A percentile compares a stretch with the other conserved stretches of the same genome.
These are phyloP conservation scores for Erythrophleum fordii DNA, from an alignment of 306 rosid species.

Conservation along the genomic window DNA sequence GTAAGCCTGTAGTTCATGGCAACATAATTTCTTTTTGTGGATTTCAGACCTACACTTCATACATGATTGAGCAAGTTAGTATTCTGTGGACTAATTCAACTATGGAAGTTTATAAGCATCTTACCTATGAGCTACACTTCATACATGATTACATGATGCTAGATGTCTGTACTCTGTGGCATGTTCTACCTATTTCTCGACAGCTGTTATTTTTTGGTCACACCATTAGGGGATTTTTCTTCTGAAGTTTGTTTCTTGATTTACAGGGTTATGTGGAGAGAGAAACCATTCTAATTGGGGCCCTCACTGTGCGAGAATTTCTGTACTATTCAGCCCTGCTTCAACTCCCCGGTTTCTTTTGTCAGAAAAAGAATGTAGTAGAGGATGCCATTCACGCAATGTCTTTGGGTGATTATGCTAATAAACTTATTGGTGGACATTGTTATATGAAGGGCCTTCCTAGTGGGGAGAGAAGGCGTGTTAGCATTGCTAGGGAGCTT, in stretches of 20 bases:
- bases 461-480: constrained; percentile 90
- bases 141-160: background rate
- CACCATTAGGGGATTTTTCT: background rate
- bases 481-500: constrained; percentile 95
- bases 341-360: constrained; percentile 97
- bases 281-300: constrained; percentile 87
- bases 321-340: constrained; percentile 93
- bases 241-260: constrained; percentile 24
- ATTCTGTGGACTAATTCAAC: constrained; percentile 9
- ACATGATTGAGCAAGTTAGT: background rate
- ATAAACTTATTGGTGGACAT: constrained; percentile 96
- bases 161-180: background rate
- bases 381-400: constrained; percentile 98
- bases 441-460: constrained; percentile 98
- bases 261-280: constrained; percentile 95
- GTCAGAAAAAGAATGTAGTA: constrained; percentile 86
- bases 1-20: background rate
- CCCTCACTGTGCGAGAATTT: constrained; percentile 94
- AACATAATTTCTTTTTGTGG: background rate
- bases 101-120: background rate
- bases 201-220: constrained; percentile 2
- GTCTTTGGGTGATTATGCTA: constrained; percentile 88
- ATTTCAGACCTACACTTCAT: background rate
- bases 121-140: background rate
- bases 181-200: constrained; percentile 19